Conservation (phyloP, 345 rosid species). For the Syzygium jambos region DNA sequence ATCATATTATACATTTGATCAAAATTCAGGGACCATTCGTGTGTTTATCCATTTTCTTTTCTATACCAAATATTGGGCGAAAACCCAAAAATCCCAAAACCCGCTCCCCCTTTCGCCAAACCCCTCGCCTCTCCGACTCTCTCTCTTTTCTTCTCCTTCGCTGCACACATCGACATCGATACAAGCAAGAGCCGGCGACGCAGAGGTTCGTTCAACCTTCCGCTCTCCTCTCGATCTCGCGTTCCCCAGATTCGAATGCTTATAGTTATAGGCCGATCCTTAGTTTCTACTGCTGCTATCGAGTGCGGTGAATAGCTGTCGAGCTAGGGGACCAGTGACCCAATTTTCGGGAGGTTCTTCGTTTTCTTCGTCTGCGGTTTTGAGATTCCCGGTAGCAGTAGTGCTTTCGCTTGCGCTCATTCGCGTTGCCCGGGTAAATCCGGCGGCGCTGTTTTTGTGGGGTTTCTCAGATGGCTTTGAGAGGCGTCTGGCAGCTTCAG, state of each 20-base stretch:
- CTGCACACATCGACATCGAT: neutral
- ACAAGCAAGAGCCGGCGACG: neutral
- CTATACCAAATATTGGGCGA: neutral
- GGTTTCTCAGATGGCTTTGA: slow-evolving; percentile 44
- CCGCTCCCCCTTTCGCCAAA: neutral
- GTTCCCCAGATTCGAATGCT: neutral
- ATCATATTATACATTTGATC: too few species aligned
- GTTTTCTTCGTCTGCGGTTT: neutral
- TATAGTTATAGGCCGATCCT: neutral
- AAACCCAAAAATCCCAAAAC: neutral
- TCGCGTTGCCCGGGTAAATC: neutral
- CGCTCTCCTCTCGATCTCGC: neutral
- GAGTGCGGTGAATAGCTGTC: neutral
- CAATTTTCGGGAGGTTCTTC: neutral
- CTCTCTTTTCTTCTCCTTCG: neutral
- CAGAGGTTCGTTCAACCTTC: neutral
- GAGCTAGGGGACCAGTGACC: neutral
- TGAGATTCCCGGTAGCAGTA: neutral
- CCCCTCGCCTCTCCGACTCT: neutral
- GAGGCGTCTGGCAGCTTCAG: slow-evolving; percentile 90
- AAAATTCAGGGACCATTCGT: too few species aligned
- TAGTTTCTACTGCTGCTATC: neutral
- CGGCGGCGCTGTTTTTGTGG: neutral
- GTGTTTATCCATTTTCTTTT: neutral
- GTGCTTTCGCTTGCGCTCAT: neutral